Conservation (phyloP, 352 stramenopile genomes). For the Aphanomyces astaci region DNA sequence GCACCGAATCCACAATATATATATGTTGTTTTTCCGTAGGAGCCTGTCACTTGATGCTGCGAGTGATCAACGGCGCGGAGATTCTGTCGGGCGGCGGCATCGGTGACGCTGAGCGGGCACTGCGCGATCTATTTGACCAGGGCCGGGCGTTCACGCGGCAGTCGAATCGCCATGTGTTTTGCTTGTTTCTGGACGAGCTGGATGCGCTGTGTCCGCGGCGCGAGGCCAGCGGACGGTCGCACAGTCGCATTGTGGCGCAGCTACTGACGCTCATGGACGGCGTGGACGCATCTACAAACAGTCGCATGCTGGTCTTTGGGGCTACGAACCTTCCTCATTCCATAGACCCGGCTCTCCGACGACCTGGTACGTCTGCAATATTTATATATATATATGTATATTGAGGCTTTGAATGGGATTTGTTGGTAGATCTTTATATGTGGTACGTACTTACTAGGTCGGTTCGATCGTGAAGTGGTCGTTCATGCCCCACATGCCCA, state of each 20-base stretch:
- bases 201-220: constrained; percentile 93
- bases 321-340: constrained; percentile 93
- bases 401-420: too few relatives aligned
- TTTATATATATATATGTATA: too few relatives aligned
- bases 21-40: not conserved
- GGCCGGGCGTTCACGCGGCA: constrained; percentile 27
- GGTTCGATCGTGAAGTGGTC: constrained; percentile 76
- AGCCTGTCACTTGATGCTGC: constrained; percentile 35
- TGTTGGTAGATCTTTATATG: too few relatives aligned
- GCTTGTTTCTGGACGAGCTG: constrained; percentile 95
- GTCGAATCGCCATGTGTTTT: constrained; percentile 6
- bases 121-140: constrained; percentile 50
- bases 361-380: constrained; percentile 25
- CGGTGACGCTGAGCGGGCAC: constrained; percentile 55
- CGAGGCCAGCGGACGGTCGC: constrained; percentile 40
- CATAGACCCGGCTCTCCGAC: constrained; percentile 75
- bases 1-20: too few relatives aligned
- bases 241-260: constrained; percentile 88
- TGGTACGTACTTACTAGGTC: too few relatives aligned
- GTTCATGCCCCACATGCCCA: constrained; percentile 38
- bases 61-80: constrained; percentile 74
- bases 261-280: constrained; percentile 94
- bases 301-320: constrained; percentile 91
- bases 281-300: constrained; percentile 56
- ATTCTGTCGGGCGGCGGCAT: constrained; percentile 65